Conservation (phyloP, 345 rosid genomes). For the Brassica carinata region DNA sequence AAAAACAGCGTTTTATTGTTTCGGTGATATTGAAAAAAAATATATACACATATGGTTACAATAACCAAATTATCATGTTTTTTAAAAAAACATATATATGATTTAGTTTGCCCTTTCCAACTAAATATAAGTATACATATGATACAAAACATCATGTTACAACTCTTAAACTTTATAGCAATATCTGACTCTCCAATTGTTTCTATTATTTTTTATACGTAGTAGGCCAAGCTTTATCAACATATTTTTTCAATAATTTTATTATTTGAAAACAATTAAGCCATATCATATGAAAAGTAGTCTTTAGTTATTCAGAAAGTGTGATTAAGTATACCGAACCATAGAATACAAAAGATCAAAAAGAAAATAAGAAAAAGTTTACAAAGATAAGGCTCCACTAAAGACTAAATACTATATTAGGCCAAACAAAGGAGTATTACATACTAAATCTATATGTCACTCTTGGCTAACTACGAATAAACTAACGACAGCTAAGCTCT, state of each 20-base stretch:
- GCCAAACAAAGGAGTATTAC: conserved; percentile 30
- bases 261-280: conserved; percentile 2
- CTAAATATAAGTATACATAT: neutral
- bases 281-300: conserved; percentile 24
- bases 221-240: conserved; percentile 22
- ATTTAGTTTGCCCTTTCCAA: neutral
- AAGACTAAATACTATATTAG: conserved; percentile 37
- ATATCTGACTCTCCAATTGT: conserved; percentile 8
- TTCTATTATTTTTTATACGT: neutral
- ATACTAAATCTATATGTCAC: conserved; percentile 12
- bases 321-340: conserved; percentile 38
- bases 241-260: neutral
- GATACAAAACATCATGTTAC: neutral
- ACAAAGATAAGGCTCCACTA: conserved; percentile 38
- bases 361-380: conserved; percentile 15
- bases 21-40: neutral
- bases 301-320: conserved; percentile 17
- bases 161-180: conserved; percentile 13
- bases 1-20: neutral
- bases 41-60: neutral
- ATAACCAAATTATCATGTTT: neutral
- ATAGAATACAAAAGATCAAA: conserved; percentile 17
- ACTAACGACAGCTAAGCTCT: conserved; percentile 15
- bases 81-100: neutral
- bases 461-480: conserved; percentile 8